Base-by-base conservation (phyloP, 768 basidiomycete genomes). In the Tubosaeta brunneosetosa region DNA sequence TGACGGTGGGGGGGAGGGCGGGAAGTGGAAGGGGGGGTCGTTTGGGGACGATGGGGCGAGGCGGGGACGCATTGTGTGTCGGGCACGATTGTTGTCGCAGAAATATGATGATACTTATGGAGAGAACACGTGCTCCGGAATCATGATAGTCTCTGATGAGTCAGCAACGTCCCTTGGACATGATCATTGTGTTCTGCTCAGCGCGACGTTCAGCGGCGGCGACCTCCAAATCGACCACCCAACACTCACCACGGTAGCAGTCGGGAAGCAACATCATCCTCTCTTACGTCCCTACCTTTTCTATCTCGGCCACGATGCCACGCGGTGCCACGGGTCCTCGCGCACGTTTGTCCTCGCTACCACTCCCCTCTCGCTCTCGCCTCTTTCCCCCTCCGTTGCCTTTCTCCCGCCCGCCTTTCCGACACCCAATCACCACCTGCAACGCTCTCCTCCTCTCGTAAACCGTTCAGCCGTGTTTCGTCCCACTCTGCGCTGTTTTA, bases 281-380 rank as follows among this genome's bases (percentile, higher is more conserved):
- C 10, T 49, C 36, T 55, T 56, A 55, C 58, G 53, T 52, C 47
- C 54, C 36, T 38, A 41, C 57, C 48, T 71, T 67, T 69, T 68
- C 62, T 63, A 67, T 43, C 31, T 4, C 14, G 4, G 19, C 47
- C 64, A 55, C 58, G 54, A 59, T 55, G 53, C 51, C 50, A 51
- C 19, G 56, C 65, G 67, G 69, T 69, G 69, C 46, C 69, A 65
- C 42, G 67, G 69, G 67, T 69, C 69, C 56, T 50, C 14, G 65
- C 69, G 69, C 67, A 69, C 67, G 67, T 69, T 71, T 63, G 67
- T 63, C 56, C 57, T 47, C 54, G 37, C 60, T 53, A 47, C 57
- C 56, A 60, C 55, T 63, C 52, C 44, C 44, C 29, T 6, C 48
- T 44, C 27, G 48, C 58, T 49, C 43, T 49, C 38, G 43, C 41